phyloP scores from a whole-genome alignment of 1,284 basidiomycete genomes.

The Somion occarium region DNA sequence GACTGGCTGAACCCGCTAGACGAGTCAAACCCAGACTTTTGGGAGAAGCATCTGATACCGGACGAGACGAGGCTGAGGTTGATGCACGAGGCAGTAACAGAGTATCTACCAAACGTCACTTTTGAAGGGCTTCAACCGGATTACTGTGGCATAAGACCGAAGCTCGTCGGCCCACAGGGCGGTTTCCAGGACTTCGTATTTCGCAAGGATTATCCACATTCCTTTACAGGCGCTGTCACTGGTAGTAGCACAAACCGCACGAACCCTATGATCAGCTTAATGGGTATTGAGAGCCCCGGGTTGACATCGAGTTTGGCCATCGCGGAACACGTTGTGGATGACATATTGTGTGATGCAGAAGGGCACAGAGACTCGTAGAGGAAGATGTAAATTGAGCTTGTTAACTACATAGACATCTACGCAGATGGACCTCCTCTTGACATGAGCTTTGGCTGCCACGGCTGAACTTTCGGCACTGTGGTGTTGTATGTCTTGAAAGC shows the following conservation, averaged over 20 bases:
- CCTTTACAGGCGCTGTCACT: slow-evolving; percentile 17
- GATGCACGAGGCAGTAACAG: slow-evolving; percentile 65
- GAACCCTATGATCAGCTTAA: slow-evolving; percentile 65
- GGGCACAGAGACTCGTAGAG: slow-evolving; percentile 13
- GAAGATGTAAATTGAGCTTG: slow-evolving; percentile 3
- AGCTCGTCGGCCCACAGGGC: slow-evolving; percentile 69
- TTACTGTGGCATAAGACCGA: slow-evolving; percentile 91
- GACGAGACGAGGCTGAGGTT: slow-evolving; percentile 57
- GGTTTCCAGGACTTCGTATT: slow-evolving; percentile 87
- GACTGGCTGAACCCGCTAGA: slow-evolving; percentile 72
- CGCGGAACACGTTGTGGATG: slow-evolving; percentile 65
- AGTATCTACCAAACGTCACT: slow-evolving; percentile 73
- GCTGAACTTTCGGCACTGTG: slow-evolving; percentile 70
- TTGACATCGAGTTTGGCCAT: slow-evolving; percentile 73
- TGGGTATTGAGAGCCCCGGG: slow-evolving; percentile 78
- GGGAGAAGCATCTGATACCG: slow-evolving; percentile 67
- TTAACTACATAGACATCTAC: slow-evolving; percentile 7
- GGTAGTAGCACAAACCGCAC: slow-evolving; percentile 16
- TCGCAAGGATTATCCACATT: slow-evolving; percentile 44
- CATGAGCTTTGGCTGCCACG: slow-evolving; percentile 79
- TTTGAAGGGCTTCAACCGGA: slow-evolving; percentile 74
- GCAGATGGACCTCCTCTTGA: slow-evolving; percentile 34
- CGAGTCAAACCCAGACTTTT: slow-evolving; percentile 64
- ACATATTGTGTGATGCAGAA: slow-evolving; percentile 35
- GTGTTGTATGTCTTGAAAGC: slow-evolving; percentile 89